Evolutionary conservation across 495 filamentous ascomycete species (phyloP), one percentile per base, ranked within the genome.

Genomic region (Pyrenula massariospora): DNA sequence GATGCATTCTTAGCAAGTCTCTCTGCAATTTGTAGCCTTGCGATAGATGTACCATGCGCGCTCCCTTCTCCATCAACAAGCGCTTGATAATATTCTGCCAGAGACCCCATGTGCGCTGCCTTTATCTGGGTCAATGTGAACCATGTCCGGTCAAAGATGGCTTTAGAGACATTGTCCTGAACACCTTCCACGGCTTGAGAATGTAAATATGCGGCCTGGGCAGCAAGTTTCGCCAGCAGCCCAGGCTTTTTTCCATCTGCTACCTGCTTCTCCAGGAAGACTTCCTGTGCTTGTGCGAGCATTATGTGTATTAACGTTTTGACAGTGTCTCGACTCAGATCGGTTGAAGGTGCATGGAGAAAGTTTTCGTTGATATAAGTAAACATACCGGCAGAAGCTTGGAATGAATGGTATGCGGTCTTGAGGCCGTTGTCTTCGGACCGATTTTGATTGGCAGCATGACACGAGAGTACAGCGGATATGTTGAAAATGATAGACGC

Each of bases 291-390:
- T 70, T 98, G 93, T 8, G 92, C 94, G 47, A 98, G 78, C 77
- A 90, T 96, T 57, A 97, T 81, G 54, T 83, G 81, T 65, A 98
- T 97, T 58, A 98, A 68, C 1, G 91, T 90, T 71, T 95, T 96
- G 58, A 98, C 88, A 2, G 93, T 97, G 15, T 97, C 90, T 58
- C 91, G 78, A 67, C 91, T 96, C 31, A 98, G 72, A 65, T 98
- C 93, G 23, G 88, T 93, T 10, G 91, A 96, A 2, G 93, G 93
- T 31, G 93, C 93, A 65, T 98, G 94, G 48, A 96, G 74, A 70
- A 98, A 98, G 71, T 98, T 97, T 72, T 97, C 91, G 69, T 97
- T 98, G 74, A 98, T 97, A 63, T 98, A 98, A 20, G 91, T 96
- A 70, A 97, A 98, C 93, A 98, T 98, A 68, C 93, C 93, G 11